Base-by-base conservation (phyloP, 2,329 filamentous ascomycete species). In the Sclerotinia borealis region DNA sequence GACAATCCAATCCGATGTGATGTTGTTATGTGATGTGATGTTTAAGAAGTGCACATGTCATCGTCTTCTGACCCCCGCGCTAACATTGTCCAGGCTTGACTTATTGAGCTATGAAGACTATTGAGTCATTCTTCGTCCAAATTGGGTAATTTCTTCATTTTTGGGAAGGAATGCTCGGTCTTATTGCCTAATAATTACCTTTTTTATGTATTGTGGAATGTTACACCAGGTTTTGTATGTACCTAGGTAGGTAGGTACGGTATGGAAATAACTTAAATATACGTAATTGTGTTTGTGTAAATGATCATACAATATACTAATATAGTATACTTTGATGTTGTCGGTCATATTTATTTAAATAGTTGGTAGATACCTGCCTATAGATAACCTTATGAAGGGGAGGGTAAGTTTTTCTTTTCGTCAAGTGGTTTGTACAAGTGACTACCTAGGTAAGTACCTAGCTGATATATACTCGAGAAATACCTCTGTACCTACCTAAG, bases 11-110 rank as follows among this genome's bases (percentile, higher is more conserved):
- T 17, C 17, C 9, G 37, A 39, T 39, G 9, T n/a, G 34, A 39
- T 39, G n/a, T 39, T 52, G 19, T n/a, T 6, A 25, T 37, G 37
- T 58, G 19, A 19, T 29, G n/a, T 49, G 41, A 41, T 22, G 19
- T 37, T 41, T 63, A 13, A 56, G 29, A 34, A 56, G 31, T 37
- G 60, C 60, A 34, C 60, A 58, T 58, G 60, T 49, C 36, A 19
- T 63, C 51, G 60, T 63, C 60, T 58, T 36, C 29, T 63, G 56
- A 59, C 56, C 55, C 27, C 39, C 17, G 29, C 52, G 27, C 39
- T 56, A 19, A 39, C 41, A 19, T 25, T 17, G 15, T 22, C 19
- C 11, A 56, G 22, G 25, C 10, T 55, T 41, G 17, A 55, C 39
- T 31, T n/a, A n/a, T n/a, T n/a, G n/a, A n/a, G n/a, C n/a, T n/a